Conservation (phyloP, 345 rosid species). For the Salix purpurea region DNA sequence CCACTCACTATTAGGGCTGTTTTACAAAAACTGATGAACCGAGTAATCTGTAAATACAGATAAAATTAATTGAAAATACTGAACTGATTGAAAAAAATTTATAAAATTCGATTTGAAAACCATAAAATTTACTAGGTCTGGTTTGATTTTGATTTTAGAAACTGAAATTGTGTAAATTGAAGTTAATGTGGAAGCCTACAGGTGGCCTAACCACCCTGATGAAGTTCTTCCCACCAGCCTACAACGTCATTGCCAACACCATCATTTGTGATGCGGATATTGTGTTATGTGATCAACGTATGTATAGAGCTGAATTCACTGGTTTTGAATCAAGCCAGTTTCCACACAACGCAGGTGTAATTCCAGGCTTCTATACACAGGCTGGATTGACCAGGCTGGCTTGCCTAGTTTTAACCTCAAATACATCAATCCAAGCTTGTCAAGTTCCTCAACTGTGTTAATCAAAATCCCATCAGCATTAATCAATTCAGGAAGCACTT, state of each 20-base stretch:
- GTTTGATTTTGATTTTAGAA: too few species aligned
- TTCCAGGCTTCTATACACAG: constrained; percentile 7
- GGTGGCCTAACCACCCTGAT: constrained; percentile 82
- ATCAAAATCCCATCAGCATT: neutral
- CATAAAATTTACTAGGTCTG: too few species aligned
- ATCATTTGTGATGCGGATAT: constrained; percentile 49
- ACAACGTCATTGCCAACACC: constrained; percentile 52
- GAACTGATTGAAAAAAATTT: too few species aligned
- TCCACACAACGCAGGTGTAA: constrained; percentile 20
- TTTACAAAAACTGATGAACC: too few species aligned
- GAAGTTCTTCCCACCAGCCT: constrained; percentile 47
- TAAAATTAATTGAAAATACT: too few species aligned
- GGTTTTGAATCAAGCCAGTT: constrained; percentile 60
- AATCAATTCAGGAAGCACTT: constrained; percentile 36
- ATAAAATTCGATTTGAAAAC: too few species aligned
- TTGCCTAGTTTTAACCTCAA: neutral
- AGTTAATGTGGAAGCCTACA: constrained; percentile 42
- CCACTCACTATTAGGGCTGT: too few species aligned
- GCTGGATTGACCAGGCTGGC: neutral
- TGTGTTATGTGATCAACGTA: constrained; percentile 63
- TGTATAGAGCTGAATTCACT: constrained; percentile 46
- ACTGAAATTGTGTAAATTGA: too few species aligned
- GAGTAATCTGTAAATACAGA: too few species aligned
- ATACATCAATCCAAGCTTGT: neutral
- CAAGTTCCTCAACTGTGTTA: neutral